A percentile compares a stretch with the other conserved stretches of the same genome.
Evolutionary conservation across 2,329 filamentous ascomycete species (phyloP).

Genomic region (Exserohilum rostratum): DNA sequence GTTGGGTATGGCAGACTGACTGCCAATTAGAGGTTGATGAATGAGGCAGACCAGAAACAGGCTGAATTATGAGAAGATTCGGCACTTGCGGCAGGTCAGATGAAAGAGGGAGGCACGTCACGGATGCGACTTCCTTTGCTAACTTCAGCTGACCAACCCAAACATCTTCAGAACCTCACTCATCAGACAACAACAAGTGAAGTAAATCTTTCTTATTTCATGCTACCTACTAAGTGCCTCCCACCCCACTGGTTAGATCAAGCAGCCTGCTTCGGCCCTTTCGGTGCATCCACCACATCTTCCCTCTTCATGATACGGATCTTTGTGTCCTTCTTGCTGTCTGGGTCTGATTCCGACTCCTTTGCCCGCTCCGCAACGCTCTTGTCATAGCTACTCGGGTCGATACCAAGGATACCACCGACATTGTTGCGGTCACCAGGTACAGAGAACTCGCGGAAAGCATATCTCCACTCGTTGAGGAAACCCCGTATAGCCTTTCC

Average conservation of each 20-base stretch:
- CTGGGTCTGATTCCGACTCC: slow-evolving; percentile 38
- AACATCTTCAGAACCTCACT: background rate
- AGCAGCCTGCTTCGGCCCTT: slow-evolving; percentile 42
- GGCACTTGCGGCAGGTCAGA: background rate
- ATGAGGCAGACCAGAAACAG: too few species aligned
- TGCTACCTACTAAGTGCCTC: slow-evolving; percentile 30
- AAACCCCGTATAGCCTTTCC: slow-evolving; percentile 91
- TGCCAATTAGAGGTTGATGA: background rate
- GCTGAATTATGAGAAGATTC: slow-evolving; percentile 2
- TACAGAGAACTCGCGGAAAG: slow-evolving; percentile 94
- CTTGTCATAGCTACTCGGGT: slow-evolving; percentile 65
- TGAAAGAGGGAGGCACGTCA: slow-evolving; percentile 15
- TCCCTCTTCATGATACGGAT: slow-evolving; percentile 49
- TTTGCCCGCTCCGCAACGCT: slow-evolving; percentile 46
- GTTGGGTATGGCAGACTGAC: background rate
- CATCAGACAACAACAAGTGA: slow-evolving; percentile 8
- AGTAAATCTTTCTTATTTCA: slow-evolving; percentile 37
- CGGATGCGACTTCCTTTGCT: slow-evolving; percentile 17
- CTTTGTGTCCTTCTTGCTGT: slow-evolving; percentile 43
- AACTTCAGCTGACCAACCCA: background rate
- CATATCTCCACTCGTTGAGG: slow-evolving; percentile 93
- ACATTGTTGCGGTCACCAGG: slow-evolving; percentile 90
- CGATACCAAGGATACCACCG: slow-evolving; percentile 68
- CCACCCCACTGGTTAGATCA: slow-evolving; percentile 18
- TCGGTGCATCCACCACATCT: slow-evolving; percentile 44